Conservation (phyloP, 1,284 basidiomycete species). For the Coniferiporia weirii region DNA sequence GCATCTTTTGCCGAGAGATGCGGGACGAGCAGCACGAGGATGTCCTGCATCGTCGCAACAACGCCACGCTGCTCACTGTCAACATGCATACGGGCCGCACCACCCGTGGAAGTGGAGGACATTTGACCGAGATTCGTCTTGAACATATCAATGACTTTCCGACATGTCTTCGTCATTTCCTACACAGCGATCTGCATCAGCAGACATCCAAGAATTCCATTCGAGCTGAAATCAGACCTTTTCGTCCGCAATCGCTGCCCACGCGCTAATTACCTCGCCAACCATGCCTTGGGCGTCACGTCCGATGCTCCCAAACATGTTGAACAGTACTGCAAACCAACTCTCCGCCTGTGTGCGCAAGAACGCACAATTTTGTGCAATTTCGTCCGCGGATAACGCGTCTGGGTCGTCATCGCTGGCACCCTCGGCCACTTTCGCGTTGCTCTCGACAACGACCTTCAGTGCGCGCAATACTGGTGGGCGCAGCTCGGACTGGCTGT, state of each 20-base stretch:
- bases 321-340: conserved; percentile 93
- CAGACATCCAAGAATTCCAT: neutral
- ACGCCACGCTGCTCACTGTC: conserved; percentile 45
- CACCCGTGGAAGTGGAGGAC: conserved; percentile 24
- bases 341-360: conserved; percentile 81
- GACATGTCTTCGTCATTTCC: conserved; percentile 79
- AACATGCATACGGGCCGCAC: conserved; percentile 27
- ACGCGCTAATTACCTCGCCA: conserved; percentile 86
- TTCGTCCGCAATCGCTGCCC: conserved; percentile 77
- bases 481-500: conserved; percentile 82
- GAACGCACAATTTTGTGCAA: conserved; percentile 66
- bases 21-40: conserved; percentile 83
- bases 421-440: conserved; percentile 24
- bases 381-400: conserved; percentile 41
- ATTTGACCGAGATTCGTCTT: conserved; percentile 57
- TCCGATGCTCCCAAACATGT: conserved; percentile 86
- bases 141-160: conserved; percentile 76
- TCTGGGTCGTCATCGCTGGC: conserved; percentile 26
- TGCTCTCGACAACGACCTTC: conserved; percentile 76
- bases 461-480: conserved; percentile 80
- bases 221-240: conserved; percentile 36
- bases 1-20: conserved; percentile 62
- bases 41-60: conserved; percentile 82
- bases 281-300: conserved; percentile 77
- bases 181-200: conserved; percentile 24